Evolutionary conservation across 306 rosid species (phyloP).

Genomic region (Inga laurina): DNA sequence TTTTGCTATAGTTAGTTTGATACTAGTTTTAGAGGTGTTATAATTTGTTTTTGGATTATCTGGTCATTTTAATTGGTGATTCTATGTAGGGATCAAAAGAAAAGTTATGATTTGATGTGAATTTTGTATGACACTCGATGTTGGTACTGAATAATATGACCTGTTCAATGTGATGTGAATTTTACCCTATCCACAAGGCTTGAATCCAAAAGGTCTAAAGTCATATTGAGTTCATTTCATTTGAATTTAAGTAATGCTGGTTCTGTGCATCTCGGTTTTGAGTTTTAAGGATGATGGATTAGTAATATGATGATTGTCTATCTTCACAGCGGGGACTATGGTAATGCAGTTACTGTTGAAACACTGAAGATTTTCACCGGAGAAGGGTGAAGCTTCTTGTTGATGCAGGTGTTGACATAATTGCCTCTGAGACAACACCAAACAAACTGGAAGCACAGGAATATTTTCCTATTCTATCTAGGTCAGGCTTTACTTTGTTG

Average conservation of each 20-base stretch:
- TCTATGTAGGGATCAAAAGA: not conserved
- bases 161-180: not conserved
- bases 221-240: not conserved
- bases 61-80: not conserved
- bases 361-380: conserved; percentile 74
- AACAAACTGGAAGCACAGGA: conserved; percentile 84
- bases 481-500: not conserved
- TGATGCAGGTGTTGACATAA: conserved; percentile 71
- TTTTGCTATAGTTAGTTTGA: not conserved
- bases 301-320: conserved; percentile 5
- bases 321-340: conserved; percentile 70
- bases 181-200: not conserved
- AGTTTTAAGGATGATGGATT: conserved; percentile 1
- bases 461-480: not conserved
- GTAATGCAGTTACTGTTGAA: conserved; percentile 59
- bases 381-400: conserved; percentile 79
- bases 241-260: not conserved
- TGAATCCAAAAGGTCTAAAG: not conserved
- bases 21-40: not conserved
- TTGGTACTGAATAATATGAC: not conserved
- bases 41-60: not conserved
- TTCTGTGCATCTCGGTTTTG: not conserved
- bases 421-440: conserved; percentile 91
- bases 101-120: not conserved
- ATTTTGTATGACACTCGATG: not conserved